Conservation (phyloP, 2,329 filamentous ascomycete species). For the Penicillium digitatum region DNA sequence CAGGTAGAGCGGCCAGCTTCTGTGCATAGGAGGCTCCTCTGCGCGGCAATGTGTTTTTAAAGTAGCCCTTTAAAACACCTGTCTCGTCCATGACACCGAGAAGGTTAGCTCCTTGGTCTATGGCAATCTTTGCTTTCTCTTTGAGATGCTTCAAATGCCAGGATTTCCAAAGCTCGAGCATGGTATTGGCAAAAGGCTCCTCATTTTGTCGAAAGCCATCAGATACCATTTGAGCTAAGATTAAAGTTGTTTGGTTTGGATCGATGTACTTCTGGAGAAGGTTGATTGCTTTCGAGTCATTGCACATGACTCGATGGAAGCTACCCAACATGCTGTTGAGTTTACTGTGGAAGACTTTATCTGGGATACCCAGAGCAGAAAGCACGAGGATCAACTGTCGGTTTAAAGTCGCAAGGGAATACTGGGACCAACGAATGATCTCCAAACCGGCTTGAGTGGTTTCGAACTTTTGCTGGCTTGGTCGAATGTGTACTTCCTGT, state of each 20-base stretch:
- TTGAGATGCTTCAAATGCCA: constrained; percentile 89
- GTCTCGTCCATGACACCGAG: constrained; percentile 89
- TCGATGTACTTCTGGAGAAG: constrained; percentile 75
- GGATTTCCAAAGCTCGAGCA: constrained; percentile 78
- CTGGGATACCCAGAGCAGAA: constrained; percentile 68
- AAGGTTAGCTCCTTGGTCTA: constrained; percentile 80
- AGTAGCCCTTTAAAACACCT: constrained; percentile 67
- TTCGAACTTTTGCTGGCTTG: constrained; percentile 83
- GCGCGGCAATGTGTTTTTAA: constrained; percentile 42
- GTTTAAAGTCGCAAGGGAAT: constrained; percentile 76
- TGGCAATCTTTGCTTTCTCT: constrained; percentile 80
- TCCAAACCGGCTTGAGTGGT: constrained; percentile 70
- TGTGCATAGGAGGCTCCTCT: constrained; percentile 36
- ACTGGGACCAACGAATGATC: constrained; percentile 75
- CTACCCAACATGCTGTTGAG: constrained; percentile 63
- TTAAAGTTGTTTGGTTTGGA: constrained; percentile 73
- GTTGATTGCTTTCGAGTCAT: constrained; percentile 60
- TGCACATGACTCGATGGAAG: constrained; percentile 66
- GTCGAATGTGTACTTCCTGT: constrained; percentile 70
- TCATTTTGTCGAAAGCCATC: constrained; percentile 70
- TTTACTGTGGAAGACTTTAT: constrained; percentile 63
- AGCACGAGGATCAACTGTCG: constrained; percentile 86
- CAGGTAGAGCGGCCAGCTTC: constrained; percentile 59
- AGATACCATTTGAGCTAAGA: constrained; percentile 69
- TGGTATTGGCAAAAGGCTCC: constrained; percentile 78